Percentiles rank a stretch among this genome's conserved stretches.
These are phyloP conservation scores for Penicillium nordicum DNA, from an alignment of 2,329 filamentous ascomycete genomes.

Conservation along the genomic window DNA sequence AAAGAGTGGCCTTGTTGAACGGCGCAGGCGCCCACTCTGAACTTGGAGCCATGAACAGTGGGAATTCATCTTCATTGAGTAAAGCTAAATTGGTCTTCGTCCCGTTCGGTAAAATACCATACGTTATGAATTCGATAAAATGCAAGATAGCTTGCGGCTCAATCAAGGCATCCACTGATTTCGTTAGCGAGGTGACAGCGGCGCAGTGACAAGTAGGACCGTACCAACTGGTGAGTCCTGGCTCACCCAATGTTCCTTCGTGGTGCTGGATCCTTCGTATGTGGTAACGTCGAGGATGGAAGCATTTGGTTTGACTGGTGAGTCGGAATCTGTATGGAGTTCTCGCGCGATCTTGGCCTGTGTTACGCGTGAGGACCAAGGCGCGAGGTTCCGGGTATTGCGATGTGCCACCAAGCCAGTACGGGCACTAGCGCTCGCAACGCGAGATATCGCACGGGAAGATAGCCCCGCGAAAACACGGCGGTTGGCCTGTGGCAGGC, in stretches of 20 bases:
- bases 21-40: too few species aligned
- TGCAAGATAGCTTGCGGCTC: too few species aligned
- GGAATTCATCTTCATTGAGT: too few species aligned
- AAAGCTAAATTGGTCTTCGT: too few species aligned
- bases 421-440: neutral
- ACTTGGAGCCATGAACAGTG: too few species aligned
- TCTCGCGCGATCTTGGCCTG: neutral
- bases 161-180: too few species aligned
- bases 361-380: neutral
- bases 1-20: too few species aligned
- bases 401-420: neutral
- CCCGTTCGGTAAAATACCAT: too few species aligned
- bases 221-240: conserved; percentile 4
- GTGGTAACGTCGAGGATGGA: neutral
- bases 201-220: neutral
- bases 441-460: neutral
- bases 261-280: conserved; percentile 1
- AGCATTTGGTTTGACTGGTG: neutral
- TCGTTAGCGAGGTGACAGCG: too few species aligned
- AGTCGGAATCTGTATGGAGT: conserved; percentile 3
- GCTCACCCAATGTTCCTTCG: conserved; percentile 9
- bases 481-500: conserved; percentile 3
- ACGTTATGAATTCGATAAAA: too few species aligned
- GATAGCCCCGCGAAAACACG: neutral
- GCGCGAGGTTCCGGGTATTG: neutral